A percentile compares a stretch with the other conserved stretches of the same genome.
Evolutionary conservation across 1,284 basidiomycete species (phyloP).

Genomic region (Inonotus hispidus): DNA sequence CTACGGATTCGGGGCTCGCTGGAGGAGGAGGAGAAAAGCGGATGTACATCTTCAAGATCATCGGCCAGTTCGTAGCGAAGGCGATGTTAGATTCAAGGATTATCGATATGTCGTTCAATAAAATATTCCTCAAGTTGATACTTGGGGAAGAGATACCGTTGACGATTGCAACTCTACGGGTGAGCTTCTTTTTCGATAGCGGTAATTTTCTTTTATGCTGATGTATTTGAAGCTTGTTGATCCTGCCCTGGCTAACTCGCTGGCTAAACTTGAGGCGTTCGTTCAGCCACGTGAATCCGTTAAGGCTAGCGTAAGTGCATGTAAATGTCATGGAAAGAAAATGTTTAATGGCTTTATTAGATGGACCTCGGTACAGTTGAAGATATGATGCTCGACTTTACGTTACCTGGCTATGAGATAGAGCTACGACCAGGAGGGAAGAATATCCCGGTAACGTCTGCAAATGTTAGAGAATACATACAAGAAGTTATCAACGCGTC

Average conservation of each 20-base stretch:
- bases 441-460: constrained; percentile 73
- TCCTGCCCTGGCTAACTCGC: constrained; percentile 76
- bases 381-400: constrained; percentile 92
- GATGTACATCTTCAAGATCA: constrained; percentile 80
- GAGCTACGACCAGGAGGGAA: constrained; percentile 63
- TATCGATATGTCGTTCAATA: constrained; percentile 93
- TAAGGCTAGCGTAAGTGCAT: constrained; percentile 45
- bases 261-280: constrained; percentile 71
- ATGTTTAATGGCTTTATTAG: background rate
- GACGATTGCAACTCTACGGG: constrained; percentile 77
- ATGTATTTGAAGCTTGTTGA: constrained; percentile 63
- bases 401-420: constrained; percentile 84
- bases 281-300: constrained; percentile 37
- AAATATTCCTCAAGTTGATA: constrained; percentile 84
- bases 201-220: constrained; percentile 5
- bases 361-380: constrained; percentile 46
- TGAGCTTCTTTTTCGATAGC: constrained; percentile 29
- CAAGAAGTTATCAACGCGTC: constrained; percentile 75
- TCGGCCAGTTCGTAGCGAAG: constrained; percentile 98
- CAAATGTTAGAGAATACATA: constrained; percentile 89
- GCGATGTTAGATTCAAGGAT: constrained; percentile 96
- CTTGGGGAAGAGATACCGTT: constrained; percentile 82
- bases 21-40: constrained; percentile 73
- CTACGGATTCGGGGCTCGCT: constrained; percentile 52
- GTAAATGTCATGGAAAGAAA: background rate